Base-by-base conservation (phyloP, 805 yeast species). In the Soucietia sequanensis region DNA sequence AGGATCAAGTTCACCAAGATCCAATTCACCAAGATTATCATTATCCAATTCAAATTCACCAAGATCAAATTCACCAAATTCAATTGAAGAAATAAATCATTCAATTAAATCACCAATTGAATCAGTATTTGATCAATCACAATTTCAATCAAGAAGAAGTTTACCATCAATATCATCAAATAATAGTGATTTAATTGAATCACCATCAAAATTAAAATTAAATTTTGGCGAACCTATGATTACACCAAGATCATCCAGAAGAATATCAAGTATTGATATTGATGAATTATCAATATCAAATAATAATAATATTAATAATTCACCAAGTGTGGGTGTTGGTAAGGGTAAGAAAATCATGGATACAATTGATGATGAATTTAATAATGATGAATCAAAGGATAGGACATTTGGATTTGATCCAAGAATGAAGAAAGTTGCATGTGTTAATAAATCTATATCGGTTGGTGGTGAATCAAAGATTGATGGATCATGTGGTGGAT, bases 201-300 rank as follows among this genome's bases (percentile, higher is more conserved):
- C n/a, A n/a, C 38, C 44, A 8, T 37, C 41, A 24, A 34, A 44
- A 3, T 27, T 36, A 15, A 32, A 35, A 33, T 40, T 30, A 20
- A 26, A 33, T 17, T 22, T 20, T 18, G 45, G 35, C 15, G 60
- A 55, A 35, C 53, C 58, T 9, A 37, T 38, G 9, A 27, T 48
- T 20, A 46, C 63, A 15, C 60, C 63, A 18, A 44, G 57, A 17
- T 42, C 58, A 10, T 46, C 56, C 17, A 46, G 45, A 33, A 57
- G 65, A 43, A 43, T 32, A 23, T 18, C 31, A 13, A 27, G 19
- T 14, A 11, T 18, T 32, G 26, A 25, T 10, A 16, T 34, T n/a
- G 25, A 28, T 19, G 27, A 35, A 35, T 33, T 30, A 31, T n/a
- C n/a, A n/a, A n/a, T n/a, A n/a, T n/a, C n/a, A n/a, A n/a, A n/a